Conservation (phyloP, 2,329 filamentous ascomycete species). For the Ophiostoma sp. region DNA sequence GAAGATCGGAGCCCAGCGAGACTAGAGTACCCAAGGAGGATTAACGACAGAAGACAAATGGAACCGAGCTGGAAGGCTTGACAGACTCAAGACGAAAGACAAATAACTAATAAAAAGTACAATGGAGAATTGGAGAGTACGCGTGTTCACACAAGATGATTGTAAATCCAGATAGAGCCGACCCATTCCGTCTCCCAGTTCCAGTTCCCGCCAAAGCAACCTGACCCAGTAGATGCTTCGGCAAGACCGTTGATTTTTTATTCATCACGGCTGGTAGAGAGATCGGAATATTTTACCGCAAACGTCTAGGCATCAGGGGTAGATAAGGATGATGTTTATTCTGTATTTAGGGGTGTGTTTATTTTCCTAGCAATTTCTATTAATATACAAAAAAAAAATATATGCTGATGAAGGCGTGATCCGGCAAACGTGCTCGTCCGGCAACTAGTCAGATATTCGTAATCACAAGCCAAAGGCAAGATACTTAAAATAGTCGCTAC, state of each 20-base stretch:
- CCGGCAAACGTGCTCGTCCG: not conserved
- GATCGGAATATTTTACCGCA: constrained; percentile 10
- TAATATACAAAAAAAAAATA: not conserved
- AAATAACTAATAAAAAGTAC: not conserved
- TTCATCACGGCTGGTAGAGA: not conserved
- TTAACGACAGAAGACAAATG: not conserved
- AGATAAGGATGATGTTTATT: not conserved
- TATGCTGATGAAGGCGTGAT: not conserved
- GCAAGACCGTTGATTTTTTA: constrained; percentile 11
- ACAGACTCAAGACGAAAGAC: not conserved
- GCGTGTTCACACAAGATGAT: not conserved
- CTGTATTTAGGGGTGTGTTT: not conserved
- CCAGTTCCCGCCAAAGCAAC: not conserved
- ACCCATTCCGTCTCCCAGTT: not conserved
- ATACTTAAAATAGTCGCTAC: not conserved
- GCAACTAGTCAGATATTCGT: not conserved
- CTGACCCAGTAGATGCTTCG: constrained; percentile 2
- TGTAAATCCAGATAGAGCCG: not conserved
- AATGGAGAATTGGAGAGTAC: not conserved
- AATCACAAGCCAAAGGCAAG: not conserved
- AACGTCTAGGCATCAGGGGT: not conserved
- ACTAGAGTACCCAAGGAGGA: not conserved
- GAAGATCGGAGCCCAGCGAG: not conserved
- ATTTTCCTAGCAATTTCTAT: not conserved
- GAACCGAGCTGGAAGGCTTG: not conserved